Conservation (phyloP, 768 basidiomycete species). For the Russula lepida region DNA sequence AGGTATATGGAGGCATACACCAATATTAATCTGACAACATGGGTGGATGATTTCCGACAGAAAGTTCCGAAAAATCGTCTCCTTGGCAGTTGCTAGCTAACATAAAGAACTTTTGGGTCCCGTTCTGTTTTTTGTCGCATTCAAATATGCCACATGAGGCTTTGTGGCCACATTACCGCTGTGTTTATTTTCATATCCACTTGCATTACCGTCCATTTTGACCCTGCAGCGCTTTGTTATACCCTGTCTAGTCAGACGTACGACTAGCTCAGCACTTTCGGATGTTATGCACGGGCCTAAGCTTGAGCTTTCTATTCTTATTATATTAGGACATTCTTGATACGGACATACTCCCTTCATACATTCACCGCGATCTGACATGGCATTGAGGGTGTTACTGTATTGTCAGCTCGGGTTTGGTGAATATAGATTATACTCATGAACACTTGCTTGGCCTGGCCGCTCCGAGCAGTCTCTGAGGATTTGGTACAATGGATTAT, state of each 20-base stretch:
- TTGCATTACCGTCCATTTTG: background rate
- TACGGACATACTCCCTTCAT: background rate
- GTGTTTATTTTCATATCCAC: background rate
- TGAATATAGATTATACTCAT: background rate
- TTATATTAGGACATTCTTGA: background rate
- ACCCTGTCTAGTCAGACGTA: background rate
- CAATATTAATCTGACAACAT: constrained; percentile 50
- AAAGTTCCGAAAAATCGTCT: constrained; percentile 44
- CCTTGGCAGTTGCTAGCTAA: constrained; percentile 33
- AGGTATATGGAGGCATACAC: constrained; percentile 64
- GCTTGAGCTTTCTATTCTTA: constrained; percentile 12
- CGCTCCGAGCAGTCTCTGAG: background rate
- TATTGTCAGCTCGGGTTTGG: constrained; percentile 1
- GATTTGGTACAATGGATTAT: background rate
- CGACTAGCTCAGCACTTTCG: background rate
- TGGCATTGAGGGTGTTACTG: background rate
- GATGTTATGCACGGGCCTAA: background rate
- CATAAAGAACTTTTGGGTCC: background rate
- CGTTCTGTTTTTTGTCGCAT: background rate
- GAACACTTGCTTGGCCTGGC: background rate
- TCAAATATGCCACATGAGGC: background rate
- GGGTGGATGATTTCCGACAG: constrained; percentile 38
- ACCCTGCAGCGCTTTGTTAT: constrained; percentile 3
- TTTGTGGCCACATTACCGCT: background rate
- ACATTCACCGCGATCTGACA: background rate